Evolutionary conservation across 768 basidiomycete species (phyloP).

Genomic region (Naganishia friedmannii): DNA sequence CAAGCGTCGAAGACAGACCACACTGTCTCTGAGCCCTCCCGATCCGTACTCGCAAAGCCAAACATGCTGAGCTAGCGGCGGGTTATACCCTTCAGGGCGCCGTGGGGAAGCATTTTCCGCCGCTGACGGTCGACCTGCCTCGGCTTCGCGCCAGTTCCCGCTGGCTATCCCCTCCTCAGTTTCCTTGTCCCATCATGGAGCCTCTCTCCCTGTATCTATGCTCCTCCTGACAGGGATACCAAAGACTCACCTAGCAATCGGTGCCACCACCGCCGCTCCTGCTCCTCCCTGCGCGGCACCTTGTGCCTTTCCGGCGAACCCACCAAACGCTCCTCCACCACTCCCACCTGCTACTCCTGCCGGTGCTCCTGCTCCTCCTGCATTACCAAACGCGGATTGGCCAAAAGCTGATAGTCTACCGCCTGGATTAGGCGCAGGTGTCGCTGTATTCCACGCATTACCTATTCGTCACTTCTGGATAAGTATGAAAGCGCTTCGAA

Average conservation of each 20-base stretch:
- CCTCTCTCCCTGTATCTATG: too few species aligned
- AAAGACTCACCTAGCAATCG: background rate
- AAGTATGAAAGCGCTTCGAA: background rate
- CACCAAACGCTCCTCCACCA: background rate
- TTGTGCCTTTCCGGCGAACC: background rate
- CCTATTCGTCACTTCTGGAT: background rate
- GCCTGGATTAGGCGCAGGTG: background rate
- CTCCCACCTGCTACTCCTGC: background rate
- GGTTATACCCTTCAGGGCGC: too few species aligned
- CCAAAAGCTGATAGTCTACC: background rate
- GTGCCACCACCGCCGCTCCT: background rate
- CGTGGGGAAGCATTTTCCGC: too few species aligned
- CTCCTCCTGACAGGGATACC: too few species aligned
- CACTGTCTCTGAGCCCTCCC: too few species aligned
- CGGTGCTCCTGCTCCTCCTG: background rate
- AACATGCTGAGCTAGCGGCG: background rate
- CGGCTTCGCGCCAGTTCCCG: too few species aligned
- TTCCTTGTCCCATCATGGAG: too few species aligned
- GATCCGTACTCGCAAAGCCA: background rate
- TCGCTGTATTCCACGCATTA: background rate
- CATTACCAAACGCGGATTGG: slow-evolving; percentile 17
- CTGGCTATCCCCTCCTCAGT: too few species aligned
- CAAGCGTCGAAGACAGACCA: too few species aligned
- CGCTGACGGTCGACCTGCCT: too few species aligned
- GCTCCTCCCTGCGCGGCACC: background rate